Evolutionary conservation across 139 green algal species (phyloP).

Genomic region (Bryopsis sp.): DNA sequence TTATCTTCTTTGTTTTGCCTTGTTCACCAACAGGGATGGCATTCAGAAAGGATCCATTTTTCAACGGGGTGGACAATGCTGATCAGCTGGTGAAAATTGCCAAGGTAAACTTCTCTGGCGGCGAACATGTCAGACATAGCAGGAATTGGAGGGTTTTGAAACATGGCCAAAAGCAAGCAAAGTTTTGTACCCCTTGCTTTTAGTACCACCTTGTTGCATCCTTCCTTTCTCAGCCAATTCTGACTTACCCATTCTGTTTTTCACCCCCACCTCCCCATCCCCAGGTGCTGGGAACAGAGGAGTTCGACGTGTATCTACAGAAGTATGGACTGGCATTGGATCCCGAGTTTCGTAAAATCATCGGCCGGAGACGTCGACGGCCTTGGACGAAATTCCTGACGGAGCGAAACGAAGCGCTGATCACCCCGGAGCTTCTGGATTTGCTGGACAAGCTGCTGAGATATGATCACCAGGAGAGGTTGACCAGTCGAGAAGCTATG

Average conservation of each 20-base stretch:
- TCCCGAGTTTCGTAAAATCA: constrained; percentile 79
- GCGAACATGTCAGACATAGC: neutral
- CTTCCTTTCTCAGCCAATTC: neutral
- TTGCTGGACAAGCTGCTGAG: constrained; percentile 91
- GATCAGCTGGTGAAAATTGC: constrained; percentile 99
- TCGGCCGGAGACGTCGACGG: constrained; percentile 76
- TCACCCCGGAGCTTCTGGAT: constrained; percentile 84
- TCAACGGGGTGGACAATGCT: constrained; percentile 98
- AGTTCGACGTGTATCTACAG: constrained; percentile 45
- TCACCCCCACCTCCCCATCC: neutral
- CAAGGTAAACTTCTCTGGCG: constrained; percentile 32
- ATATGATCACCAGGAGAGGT: constrained; percentile 89
- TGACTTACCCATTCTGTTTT: neutral
- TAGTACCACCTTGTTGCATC: neutral
- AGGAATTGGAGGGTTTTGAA: neutral
- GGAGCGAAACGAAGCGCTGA: constrained; percentile 94
- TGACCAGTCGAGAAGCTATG: constrained; percentile 90
- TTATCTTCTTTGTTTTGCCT: neutral
- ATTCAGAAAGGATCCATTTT: constrained; percentile 98
- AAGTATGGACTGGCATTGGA: constrained; percentile 85
- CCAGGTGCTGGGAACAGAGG: constrained; percentile 78
- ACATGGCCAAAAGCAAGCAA: neutral
- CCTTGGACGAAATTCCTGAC: constrained; percentile 93
- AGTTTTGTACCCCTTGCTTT: neutral
- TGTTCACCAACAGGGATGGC: constrained; percentile 53